Conservation (phyloP, 2,329 filamentous ascomycete species). For the Xylariales sp. region DNA sequence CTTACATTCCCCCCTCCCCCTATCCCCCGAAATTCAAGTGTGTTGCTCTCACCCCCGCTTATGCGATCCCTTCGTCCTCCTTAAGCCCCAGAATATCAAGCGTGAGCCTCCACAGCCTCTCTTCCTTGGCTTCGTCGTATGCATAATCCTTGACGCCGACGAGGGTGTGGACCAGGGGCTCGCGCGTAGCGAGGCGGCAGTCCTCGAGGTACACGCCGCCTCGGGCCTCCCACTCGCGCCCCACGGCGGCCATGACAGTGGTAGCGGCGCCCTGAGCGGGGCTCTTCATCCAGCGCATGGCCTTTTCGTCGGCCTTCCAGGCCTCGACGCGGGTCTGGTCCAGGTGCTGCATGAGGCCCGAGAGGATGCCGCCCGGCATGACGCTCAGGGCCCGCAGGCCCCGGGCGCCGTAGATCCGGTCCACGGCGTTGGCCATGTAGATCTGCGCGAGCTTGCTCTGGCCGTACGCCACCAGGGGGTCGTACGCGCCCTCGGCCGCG, state of each 20-base stretch:
- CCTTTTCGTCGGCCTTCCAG: conserved; percentile 1
- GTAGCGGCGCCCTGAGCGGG: conserved; percentile 41
- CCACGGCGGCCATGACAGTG: conserved; percentile 34
- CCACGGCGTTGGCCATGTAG: conserved; percentile 1
- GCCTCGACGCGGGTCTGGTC: conserved; percentile 7
- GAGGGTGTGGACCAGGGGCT: neutral
- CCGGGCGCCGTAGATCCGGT: neutral
- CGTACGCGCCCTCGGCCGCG: conserved; percentile 24
- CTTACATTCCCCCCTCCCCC: too few relatives aligned
- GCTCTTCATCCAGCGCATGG: conserved; percentile 20
- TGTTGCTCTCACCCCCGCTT: neutral
- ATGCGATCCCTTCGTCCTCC: neutral
- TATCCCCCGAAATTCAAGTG: too few relatives aligned
- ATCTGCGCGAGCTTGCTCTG: conserved; percentile 48
- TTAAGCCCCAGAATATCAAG: neutral
- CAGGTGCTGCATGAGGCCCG: conserved; percentile 16
- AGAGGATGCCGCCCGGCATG: conserved; percentile 41
- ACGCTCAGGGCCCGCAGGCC: conserved; percentile 16
- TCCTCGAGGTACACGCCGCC: conserved; percentile 29
- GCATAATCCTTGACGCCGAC: conserved; percentile 1
- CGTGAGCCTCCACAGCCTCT: neutral
- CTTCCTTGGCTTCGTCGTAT: neutral
- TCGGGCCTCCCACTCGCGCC: conserved; percentile 31
- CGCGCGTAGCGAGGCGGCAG: neutral
- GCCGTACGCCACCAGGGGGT: conserved; percentile 35